Base-by-base conservation (phyloP, 1,139 yeast genomes). In the Diutina mesorugosa region DNA sequence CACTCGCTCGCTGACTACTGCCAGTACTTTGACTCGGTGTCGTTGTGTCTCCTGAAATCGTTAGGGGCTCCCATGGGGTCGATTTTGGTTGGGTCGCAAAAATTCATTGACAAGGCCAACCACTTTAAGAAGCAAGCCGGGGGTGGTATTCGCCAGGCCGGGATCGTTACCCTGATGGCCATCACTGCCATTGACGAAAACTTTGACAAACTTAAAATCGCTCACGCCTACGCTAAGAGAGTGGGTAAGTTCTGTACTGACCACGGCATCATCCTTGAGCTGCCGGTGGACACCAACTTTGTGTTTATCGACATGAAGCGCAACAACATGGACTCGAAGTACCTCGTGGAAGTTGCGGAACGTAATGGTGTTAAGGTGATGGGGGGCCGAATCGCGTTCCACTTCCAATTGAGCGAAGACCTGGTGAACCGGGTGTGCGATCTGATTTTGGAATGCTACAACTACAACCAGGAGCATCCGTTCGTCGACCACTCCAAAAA, bases 1-100 rank as follows among this genome's bases (percentile, higher is more conserved):
- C 75, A 89, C 48, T 72, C 89, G 12, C 71, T 90, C 58, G 70
- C 70, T 54, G 90, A 89, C 66, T 90, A 85, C 69, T 88, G 96
- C 65, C 75, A 80, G 61, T 73, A 84, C 63, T 91, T 91, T 67
- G 98, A 91, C 71, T 83, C 95, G 46, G 89, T 91, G 56, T 89
- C 97, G 6, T 78, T 91, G 57, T 91, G 98, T 71, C 73, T 91
- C 60, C 88, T 96, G 57, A 91, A 91, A 72, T 87, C 96, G 4
- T 77, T 91, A 65, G 97, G 97, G 60, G 97, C 98, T 1, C 98
- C 98, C 58, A 83, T 90, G 65, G 98, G 98, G 5, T 87, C 96
- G 21, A 83, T 91, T 4, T 76, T 91, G 56, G 97, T 90, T 58
- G 95, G 96, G 55, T 74, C 78, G 56, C 63, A 70, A 21, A 73